A percentile compares a stretch with the other conserved stretches of the same genome.
Conservation (phyloP, 495 filamentous ascomycete species). For the Penicillium tannophilum region DNA sequence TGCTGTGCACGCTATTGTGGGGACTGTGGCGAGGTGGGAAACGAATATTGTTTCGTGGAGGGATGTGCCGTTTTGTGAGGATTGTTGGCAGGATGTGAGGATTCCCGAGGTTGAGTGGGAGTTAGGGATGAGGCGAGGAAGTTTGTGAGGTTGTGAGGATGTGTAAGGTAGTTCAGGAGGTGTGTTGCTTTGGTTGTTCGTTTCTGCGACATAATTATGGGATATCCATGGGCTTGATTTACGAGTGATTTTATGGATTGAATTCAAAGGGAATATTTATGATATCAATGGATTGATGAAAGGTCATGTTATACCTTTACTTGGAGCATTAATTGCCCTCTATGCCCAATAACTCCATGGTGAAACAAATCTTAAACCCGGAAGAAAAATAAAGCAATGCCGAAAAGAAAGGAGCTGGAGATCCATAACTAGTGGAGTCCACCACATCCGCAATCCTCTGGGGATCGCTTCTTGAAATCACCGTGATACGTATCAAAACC, state of each 20-base stretch:
- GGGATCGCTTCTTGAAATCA: conserved; percentile 49
- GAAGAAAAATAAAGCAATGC: not conserved
- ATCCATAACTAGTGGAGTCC: conserved; percentile 26
- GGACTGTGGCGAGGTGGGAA: not conserved
- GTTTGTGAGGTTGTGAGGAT: no score
- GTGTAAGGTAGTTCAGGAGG: no score
- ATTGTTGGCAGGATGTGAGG: not conserved
- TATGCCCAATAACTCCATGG: not conserved
- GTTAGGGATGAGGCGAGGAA: not conserved
- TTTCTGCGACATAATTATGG: no score
- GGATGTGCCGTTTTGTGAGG: not conserved
- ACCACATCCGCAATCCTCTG: conserved; percentile 46
- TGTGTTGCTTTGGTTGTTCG: no score
- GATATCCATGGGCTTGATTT: no score
- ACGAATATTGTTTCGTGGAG: not conserved
- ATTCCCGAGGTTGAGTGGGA: not conserved
- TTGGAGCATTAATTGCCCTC: not conserved
- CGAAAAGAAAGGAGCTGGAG: not conserved
- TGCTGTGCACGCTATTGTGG: not conserved
- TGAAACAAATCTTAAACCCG: not conserved
- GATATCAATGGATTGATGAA: not conserved
- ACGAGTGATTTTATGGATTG: no score
- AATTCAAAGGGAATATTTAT: no score
- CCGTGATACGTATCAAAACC: conserved; percentile 53
- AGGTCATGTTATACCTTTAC: not conserved